Percentiles rank a stretch among this genome's conserved stretches.
These are phyloP conservation scores for Boletus pseudo-olivaceus DNA, from an alignment of 768 basidiomycete genomes.

Conservation along the genomic window DNA sequence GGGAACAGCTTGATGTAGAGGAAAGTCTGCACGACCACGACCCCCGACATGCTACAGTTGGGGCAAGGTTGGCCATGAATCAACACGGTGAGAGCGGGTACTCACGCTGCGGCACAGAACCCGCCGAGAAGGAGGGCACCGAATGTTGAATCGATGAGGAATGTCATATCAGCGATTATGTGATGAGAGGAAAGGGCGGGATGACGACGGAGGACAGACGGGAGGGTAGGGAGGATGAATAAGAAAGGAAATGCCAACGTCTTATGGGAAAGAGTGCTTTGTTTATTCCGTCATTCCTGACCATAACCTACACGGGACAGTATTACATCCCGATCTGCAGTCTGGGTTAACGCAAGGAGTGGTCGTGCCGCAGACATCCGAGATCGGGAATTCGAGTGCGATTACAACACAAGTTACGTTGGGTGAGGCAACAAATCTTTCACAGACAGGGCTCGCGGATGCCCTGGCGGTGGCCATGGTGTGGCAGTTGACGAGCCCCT, in stretches of 20 bases:
- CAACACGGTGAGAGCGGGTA: neutral
- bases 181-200: neutral
- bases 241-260: neutral
- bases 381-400: neutral
- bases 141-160: constrained; percentile 16
- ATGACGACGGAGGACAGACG: neutral
- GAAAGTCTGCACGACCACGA: constrained; percentile 26
- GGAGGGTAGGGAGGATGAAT: neutral
- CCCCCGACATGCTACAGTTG: constrained; percentile 25
- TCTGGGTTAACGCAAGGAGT: too few species aligned
- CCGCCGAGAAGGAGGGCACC: constrained; percentile 31
- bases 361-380: neutral
- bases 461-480: neutral
- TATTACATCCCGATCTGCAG: neutral
- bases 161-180: constrained; percentile 5
- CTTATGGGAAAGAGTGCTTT: neutral
- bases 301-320: neutral
- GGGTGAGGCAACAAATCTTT: neutral
- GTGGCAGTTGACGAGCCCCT: neutral
- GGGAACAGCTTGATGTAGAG: constrained; percentile 32
- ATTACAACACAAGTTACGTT: neutral
- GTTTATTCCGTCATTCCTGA: neutral
- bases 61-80: neutral
- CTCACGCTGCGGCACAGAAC: constrained; percentile 29
- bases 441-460: neutral